Evolutionary conservation across 179 eudicot genomes (phyloP).

Genomic region (Drosera spatulata): DNA sequence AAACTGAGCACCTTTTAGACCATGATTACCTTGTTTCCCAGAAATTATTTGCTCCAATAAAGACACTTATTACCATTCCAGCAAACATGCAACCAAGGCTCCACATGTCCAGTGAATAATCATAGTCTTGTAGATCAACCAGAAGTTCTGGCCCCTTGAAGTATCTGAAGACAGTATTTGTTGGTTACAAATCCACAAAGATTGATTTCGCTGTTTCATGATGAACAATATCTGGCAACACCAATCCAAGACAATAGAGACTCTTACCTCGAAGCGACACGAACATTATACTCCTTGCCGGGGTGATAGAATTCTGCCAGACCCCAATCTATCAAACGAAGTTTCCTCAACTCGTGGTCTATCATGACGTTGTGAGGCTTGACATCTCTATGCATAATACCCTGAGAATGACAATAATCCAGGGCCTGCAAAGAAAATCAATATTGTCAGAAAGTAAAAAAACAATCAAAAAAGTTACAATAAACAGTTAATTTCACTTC

Average conservation of each 20-base stretch:
- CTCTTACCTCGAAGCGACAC: constrained; percentile 82
- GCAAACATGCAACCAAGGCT: constrained; percentile 97
- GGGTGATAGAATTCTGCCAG: constrained; percentile 96
- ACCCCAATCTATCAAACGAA: constrained; percentile 94
- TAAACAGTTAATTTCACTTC: too few species aligned
- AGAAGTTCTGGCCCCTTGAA: constrained; percentile 95
- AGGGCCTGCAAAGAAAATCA: constrained; percentile 39
- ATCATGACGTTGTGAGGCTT: constrained; percentile 97
- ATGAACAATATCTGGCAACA: not conserved
- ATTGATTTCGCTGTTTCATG: not conserved
- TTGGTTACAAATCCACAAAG: too few species aligned
- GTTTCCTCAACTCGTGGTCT: constrained; percentile 87
- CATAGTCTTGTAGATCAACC: constrained; percentile 93
- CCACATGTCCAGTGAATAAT: constrained; percentile 90
- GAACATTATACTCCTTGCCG: constrained; percentile 82
- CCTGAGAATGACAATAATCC: constrained; percentile 92
- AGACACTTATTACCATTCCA: constrained; percentile 56
- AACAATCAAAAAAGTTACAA: too few species aligned
- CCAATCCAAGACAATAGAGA: not conserved
- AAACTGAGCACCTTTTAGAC: too few species aligned
- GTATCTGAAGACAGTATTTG: constrained; percentile 35
- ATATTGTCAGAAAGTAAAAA: not conserved
- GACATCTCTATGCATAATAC: constrained; percentile 92
- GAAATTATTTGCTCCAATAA: not conserved
- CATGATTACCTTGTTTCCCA: too few species aligned